Evolutionary conservation across 2,329 filamentous ascomycete species (phyloP).

Genomic region (Clonostachys solani): DNA sequence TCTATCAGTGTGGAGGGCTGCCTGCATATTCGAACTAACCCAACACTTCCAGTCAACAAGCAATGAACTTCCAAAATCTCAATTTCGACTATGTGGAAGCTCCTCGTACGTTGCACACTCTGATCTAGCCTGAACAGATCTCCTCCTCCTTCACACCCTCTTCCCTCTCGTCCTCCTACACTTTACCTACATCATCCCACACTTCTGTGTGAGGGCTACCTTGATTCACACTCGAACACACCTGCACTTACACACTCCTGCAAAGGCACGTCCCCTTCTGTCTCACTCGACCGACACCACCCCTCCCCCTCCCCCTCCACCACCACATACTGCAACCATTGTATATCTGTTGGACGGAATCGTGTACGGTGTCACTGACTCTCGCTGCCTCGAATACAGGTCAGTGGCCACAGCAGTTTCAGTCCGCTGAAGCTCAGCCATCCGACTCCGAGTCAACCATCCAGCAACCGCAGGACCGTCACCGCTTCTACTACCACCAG

Average conservation of each 20-base stretch:
- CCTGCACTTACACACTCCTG: too few relatives aligned
- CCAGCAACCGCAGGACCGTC: neutral
- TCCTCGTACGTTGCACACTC: conserved; percentile 21
- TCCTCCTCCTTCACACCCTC: neutral
- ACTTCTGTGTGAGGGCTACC: neutral
- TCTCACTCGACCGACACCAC: too few relatives aligned
- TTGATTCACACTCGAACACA: too few relatives aligned
- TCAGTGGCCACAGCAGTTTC: conserved; percentile 1
- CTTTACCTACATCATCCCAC: neutral
- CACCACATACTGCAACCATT: too few relatives aligned
- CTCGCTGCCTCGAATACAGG: neutral
- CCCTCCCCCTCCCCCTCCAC: too few relatives aligned
- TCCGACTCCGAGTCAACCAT: conserved; percentile 1
- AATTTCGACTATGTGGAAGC: conserved; percentile 29
- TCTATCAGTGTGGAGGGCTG: neutral
- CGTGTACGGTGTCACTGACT: too few relatives aligned
- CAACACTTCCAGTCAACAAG: conserved; percentile 5
- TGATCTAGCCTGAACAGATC: neutral
- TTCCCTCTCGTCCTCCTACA: neutral
- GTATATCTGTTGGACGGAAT: too few relatives aligned
- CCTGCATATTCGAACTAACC: neutral
- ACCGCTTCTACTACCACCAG: conserved; percentile 1
- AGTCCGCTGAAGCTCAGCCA: conserved; percentile 1
- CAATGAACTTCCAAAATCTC: conserved; percentile 31
- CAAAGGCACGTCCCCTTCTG: too few relatives aligned